These are phyloP conservation scores for Blastobotrys raffinosifermentans DNA, from an alignment of 1,139 yeast genomes.

Conservation along the genomic window DNA sequence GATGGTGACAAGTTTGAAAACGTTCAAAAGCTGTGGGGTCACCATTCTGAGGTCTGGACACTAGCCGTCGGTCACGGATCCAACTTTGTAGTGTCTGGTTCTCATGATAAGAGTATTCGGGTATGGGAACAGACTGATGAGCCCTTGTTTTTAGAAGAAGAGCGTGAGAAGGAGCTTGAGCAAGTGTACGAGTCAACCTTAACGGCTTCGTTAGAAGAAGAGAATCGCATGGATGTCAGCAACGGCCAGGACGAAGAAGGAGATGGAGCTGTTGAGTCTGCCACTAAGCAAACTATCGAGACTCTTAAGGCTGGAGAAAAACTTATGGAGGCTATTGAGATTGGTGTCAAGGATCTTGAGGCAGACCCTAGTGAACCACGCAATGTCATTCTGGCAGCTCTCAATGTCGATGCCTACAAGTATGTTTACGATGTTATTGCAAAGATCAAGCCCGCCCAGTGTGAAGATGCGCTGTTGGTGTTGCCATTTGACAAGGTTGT, in stretches of 20 bases:
- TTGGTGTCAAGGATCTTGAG: conserved; percentile 67
- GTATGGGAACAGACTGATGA: conserved; percentile 91
- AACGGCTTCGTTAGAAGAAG: conserved; percentile 60
- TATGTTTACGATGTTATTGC: conserved; percentile 68
- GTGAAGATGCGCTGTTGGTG: conserved; percentile 87
- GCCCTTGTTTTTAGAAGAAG: conserved; percentile 92
- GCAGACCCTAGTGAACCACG: conserved; percentile 49
- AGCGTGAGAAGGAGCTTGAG: conserved; percentile 90
- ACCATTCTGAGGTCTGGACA: conserved; percentile 93
- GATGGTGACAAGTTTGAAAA: conserved; percentile 97
- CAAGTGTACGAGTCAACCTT: conserved; percentile 79
- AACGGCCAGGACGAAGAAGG: conserved; percentile 43
- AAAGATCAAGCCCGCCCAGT: conserved; percentile 72
- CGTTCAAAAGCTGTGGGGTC: conserved; percentile 74
- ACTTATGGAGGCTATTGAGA: conserved; percentile 84
- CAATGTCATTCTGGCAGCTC: conserved; percentile 65
- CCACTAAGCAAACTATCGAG: conserved; percentile 79
- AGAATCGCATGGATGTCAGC: conserved; percentile 35
- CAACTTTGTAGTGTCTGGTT: conserved; percentile 68
- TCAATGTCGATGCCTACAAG: conserved; percentile 64
- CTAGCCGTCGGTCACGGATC: conserved; percentile 72
- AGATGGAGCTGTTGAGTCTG: conserved; percentile 58
- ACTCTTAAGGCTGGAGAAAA: conserved; percentile 94
- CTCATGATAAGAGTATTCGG: conserved; percentile 91
- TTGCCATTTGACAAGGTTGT: conserved; percentile 83